These are phyloP conservation scores for Pouteria glomerata DNA, from an alignment of 148 eudicot species.

Conservation along the genomic window DNA sequence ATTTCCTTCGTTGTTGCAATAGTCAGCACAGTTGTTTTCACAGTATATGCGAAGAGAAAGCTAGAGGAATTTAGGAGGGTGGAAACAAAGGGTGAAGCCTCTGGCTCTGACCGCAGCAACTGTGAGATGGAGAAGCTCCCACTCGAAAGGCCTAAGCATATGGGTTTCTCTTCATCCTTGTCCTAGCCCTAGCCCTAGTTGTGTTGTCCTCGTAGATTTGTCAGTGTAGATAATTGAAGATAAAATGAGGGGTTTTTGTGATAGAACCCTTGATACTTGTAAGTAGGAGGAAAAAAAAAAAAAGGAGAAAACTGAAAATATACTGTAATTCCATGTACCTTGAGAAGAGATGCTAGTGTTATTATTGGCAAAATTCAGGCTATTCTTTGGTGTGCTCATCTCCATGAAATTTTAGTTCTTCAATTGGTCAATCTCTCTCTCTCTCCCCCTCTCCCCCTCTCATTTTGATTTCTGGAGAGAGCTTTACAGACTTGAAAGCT, in stretches of 20 bases:
- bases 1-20: constrained; percentile 74
- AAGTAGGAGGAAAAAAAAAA: not conserved
- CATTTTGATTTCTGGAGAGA: too few species aligned
- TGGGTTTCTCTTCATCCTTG: constrained; percentile 14
- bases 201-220: constrained; percentile 6
- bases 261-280: not conserved
- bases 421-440: not conserved
- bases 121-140: constrained; percentile 63
- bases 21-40: constrained; percentile 54
- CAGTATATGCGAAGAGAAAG: constrained; percentile 69
- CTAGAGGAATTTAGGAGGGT: constrained; percentile 54
- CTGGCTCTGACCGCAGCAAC: constrained; percentile 22
- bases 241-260: constrained; percentile 7
- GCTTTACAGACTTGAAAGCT: too few species aligned
- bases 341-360: not conserved
- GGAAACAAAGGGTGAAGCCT: constrained; percentile 32
- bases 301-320: not conserved
- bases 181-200: not conserved
- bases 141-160: constrained; percentile 44
- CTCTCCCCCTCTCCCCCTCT: not conserved
- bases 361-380: not conserved
- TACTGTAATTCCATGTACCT: not conserved
- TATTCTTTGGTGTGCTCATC: not conserved
- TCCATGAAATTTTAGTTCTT: too few species aligned
- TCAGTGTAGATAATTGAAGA: constrained; percentile 31